A percentile compares a stretch with the other conserved stretches of the same genome.
These are phyloP conservation scores for Elongisporangium undulatum DNA, from an alignment of 352 stramenopile genomes.

Conservation along the genomic window DNA sequence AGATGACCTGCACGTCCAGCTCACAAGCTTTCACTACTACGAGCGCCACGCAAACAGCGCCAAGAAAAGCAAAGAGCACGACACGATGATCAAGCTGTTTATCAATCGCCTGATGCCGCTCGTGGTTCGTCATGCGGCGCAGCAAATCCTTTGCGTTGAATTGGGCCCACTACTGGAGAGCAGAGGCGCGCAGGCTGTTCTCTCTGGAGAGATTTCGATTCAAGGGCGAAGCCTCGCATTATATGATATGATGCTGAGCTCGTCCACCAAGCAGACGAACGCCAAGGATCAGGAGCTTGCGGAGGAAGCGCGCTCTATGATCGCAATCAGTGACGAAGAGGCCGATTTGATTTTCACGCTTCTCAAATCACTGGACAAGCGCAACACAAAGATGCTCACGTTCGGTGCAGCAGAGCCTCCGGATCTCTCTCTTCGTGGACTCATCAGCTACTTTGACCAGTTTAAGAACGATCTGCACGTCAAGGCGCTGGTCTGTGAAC, in stretches of 20 bases:
- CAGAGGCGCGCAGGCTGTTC: conserved; percentile 45
- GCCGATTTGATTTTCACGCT: conserved; percentile 36
- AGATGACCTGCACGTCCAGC: conserved; percentile 56
- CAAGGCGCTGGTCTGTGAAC: conserved; percentile 31
- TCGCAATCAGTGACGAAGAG: conserved; percentile 46
- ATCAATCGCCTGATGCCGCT: conserved; percentile 68
- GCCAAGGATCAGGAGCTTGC: conserved; percentile 24
- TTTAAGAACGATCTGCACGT: conserved; percentile 45
- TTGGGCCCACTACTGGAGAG: conserved; percentile 49
- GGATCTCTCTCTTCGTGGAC: conserved; percentile 52
- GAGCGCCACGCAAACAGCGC: conserved; percentile 51
- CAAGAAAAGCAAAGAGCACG: conserved; percentile 56
- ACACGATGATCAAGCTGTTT: conserved; percentile 79
- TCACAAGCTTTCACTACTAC: conserved; percentile 73
- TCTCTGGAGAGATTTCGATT: conserved; percentile 64
- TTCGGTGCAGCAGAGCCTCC: conserved; percentile 33
- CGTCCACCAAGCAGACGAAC: conserved; percentile 1
- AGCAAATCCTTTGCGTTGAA: conserved; percentile 60
- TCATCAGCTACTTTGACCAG: conserved; percentile 64
- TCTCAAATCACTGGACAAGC: conserved; percentile 43
- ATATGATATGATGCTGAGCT: conserved; percentile 51
- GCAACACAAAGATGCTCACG: conserved; percentile 46
- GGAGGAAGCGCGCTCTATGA: conserved; percentile 39
- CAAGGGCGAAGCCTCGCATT: conserved; percentile 46
- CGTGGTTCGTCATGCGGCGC: conserved; percentile 50